phyloP scores from a whole-genome alignment of 1,139 yeast genomes.

The Yamadazyma triangularis region DNA sequence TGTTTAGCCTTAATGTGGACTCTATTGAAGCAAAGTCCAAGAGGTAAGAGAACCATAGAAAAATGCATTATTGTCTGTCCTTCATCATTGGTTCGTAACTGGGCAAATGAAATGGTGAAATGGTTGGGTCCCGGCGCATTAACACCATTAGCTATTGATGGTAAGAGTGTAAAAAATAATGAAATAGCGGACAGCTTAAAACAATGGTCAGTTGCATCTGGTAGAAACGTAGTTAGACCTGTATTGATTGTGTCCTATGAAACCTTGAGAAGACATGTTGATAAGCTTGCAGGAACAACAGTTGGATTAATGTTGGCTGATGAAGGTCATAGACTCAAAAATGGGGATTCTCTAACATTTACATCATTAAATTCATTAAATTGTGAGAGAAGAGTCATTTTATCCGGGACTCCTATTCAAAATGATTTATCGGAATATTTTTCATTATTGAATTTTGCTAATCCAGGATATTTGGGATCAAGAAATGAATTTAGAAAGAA shows the following conservation, averaged over 20 bases:
- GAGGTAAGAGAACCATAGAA: constrained; percentile 79
- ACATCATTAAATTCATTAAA: constrained; percentile 79
- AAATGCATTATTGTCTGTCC: constrained; percentile 96
- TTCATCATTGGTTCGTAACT: constrained; percentile 85
- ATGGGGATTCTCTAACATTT: constrained; percentile 91
- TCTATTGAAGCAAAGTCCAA: constrained; percentile 80
- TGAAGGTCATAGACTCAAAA: constrained; percentile 93
- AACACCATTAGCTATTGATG: constrained; percentile 89
- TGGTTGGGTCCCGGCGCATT: constrained; percentile 94
- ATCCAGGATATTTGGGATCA: constrained; percentile 89
- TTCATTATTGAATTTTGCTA: constrained; percentile 85
- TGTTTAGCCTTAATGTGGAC: constrained; percentile 96
- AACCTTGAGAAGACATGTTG: constrained; percentile 83
- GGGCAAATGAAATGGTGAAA: constrained; percentile 96
- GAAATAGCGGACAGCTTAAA: constrained; percentile 68
- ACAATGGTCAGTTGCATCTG: constrained; percentile 87
- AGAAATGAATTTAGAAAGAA: constrained; percentile 79
- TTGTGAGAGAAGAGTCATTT: constrained; percentile 83
- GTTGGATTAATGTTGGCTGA: constrained; percentile 90
- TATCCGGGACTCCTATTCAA: constrained; percentile 97
- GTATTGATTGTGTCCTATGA: constrained; percentile 95
- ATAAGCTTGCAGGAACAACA: constrained; percentile 68
- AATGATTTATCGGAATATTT: constrained; percentile 94
- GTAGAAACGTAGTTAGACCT: constrained; percentile 88
- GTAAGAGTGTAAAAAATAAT: constrained; percentile 65